These are phyloP conservation scores for Claviceps spartinae DNA, from an alignment of 2,329 filamentous ascomycete genomes.

Conservation along the genomic window DNA sequence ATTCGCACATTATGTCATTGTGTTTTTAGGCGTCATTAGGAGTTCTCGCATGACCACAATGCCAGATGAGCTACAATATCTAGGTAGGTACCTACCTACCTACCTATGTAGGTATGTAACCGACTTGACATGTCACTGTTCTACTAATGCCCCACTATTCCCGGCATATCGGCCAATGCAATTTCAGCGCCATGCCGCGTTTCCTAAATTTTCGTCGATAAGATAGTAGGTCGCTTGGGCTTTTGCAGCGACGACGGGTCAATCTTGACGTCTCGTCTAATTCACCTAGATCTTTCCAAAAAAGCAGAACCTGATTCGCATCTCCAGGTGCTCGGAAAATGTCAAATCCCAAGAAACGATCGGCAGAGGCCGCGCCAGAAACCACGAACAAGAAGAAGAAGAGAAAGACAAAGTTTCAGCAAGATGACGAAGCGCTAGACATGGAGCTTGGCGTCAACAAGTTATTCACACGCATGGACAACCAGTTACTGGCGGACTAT, in stretches of 20 bases:
- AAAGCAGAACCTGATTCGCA: no score
- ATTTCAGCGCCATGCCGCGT: conserved; percentile 1
- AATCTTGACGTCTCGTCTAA: not conserved
- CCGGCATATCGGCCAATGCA: not conserved
- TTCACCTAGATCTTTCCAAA: conserved; percentile 6
- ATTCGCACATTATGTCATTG: no score
- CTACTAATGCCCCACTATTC: not conserved
- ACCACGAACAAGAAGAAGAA: conserved; percentile 35
- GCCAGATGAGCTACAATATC: no score
- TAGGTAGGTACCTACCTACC: no score
- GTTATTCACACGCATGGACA: conserved; percentile 71
- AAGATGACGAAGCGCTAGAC: conserved; percentile 45
- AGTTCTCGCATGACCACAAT: no score
- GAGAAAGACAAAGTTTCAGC: conserved; percentile 40
- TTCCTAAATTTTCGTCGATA: not conserved
- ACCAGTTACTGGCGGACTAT: conserved; percentile 70
- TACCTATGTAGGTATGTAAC: no score
- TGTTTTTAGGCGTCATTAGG: no score
- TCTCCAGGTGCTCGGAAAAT: conserved; percentile 7
- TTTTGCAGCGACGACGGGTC: not conserved
- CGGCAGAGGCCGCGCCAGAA: conserved; percentile 32
- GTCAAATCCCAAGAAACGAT: conserved; percentile 40
- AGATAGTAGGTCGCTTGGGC: not conserved
- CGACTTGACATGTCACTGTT: no score
- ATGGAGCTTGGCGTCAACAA: conserved; percentile 65